phyloP scores from a whole-genome alignment of 208 protist species.

The Angomonas ambiguus region DNA sequence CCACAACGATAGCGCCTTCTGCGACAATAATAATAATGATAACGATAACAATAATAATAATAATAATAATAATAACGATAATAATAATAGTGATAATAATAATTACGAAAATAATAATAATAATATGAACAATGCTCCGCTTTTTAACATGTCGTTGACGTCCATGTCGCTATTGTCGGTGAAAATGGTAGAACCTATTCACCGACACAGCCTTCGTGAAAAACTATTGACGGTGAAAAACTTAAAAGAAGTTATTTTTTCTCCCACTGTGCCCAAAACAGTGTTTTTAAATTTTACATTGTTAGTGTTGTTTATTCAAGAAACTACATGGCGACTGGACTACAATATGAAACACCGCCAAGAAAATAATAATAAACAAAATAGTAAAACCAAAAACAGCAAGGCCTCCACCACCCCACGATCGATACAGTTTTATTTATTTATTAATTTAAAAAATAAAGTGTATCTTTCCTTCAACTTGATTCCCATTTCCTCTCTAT shows the following conservation, averaged over 20 bases:
- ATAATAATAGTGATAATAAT: slow-evolving; percentile 10
- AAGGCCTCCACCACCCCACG: neutral
- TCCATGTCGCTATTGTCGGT: neutral
- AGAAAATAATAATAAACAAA: slow-evolving; percentile 5
- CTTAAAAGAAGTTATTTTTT: neutral
- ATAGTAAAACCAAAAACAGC: slow-evolving; percentile 5
- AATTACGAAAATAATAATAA: neutral
- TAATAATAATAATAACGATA: slow-evolving; percentile 8
- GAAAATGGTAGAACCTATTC: neutral
- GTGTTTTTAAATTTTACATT: neutral
- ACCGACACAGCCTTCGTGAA: neutral
- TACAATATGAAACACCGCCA: neutral
- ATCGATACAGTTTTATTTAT: slow-evolving; percentile 3
- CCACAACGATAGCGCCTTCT: neutral
- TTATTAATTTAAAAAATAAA: slow-evolving; percentile 11
- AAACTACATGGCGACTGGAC: neutral
- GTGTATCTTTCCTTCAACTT: neutral
- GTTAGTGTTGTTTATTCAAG: neutral
- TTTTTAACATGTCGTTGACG: too few relatives aligned
- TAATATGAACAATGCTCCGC: too few relatives aligned
- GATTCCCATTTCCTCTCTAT: neutral
- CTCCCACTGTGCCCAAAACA: neutral
- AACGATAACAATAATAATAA: neutral
- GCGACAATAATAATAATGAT: neutral
- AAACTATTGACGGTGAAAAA: neutral